phyloP scores from a whole-genome alignment of 2,329 filamentous ascomycete species.

The Fusarium sp. region DNA sequence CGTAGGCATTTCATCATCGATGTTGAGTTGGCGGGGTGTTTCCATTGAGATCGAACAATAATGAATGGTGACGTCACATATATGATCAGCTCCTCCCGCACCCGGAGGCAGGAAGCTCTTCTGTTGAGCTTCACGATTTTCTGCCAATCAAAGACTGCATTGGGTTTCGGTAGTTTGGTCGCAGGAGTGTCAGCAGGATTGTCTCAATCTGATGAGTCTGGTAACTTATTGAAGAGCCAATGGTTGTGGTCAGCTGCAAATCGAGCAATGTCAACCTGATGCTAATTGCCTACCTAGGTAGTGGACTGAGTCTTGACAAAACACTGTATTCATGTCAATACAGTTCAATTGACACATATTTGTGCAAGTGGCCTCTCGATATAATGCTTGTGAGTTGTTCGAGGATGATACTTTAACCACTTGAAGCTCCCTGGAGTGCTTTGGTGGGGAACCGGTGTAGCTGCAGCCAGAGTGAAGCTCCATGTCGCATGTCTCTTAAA shows the following conservation, averaged over 20 bases:
- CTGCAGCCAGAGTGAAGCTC: conserved; percentile 1
- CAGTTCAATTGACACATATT: background rate
- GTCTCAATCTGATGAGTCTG: background rate
- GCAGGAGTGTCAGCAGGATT: background rate
- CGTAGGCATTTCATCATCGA: conserved; percentile 46
- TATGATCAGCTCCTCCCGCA: conserved; percentile 1
- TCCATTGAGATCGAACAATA: conserved; percentile 19
- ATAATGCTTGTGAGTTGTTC: conserved; percentile 1
- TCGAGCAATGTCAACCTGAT: background rate
- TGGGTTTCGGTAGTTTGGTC: background rate
- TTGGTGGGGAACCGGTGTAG: background rate
- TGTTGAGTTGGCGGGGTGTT: conserved; percentile 23
- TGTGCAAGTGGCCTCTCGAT: conserved; percentile 6
- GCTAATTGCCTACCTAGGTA: too few relatives aligned
- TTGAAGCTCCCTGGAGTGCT: too few relatives aligned
- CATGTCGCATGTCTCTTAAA: conserved; percentile 8
- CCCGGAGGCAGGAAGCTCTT: conserved; percentile 7
- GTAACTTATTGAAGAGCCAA: background rate
- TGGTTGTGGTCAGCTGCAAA: background rate
- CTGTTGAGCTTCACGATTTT: conserved; percentile 2
- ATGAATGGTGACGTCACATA: conserved; percentile 35
- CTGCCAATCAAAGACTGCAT: conserved; percentile 15
- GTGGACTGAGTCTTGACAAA: too few relatives aligned
- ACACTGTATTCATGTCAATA: background rate
- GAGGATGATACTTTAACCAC: too few relatives aligned